Percentiles rank a stretch among this genome's conserved stretches.
These are phyloP conservation scores for Candolleomyces aberdarensis DNA, from an alignment of 768 basidiomycete species.

Conservation along the genomic window DNA sequence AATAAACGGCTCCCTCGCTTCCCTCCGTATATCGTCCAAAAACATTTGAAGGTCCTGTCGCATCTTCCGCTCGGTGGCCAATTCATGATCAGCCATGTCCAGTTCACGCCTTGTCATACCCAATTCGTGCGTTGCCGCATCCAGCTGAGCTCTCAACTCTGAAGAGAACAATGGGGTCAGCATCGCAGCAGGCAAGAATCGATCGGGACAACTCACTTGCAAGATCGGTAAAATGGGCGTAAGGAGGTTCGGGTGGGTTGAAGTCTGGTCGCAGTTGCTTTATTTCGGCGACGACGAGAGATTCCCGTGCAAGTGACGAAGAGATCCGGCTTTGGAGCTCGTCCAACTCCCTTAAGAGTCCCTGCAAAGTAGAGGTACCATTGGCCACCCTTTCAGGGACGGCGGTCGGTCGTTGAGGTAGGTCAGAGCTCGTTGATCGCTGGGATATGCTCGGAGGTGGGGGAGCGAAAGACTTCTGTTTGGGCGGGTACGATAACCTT, in stretches of 20 bases:
- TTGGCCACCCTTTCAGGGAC: no score
- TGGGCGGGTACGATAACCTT: no score
- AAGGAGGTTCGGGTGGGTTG: no score
- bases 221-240: background rate
- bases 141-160: slow-evolving; percentile 1
- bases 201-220: background rate
- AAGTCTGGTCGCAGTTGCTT: background rate
- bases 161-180: background rate
- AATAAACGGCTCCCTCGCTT: slow-evolving; percentile 51
- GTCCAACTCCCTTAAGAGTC: background rate
- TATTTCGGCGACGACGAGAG: background rate
- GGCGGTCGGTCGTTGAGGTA: no score
- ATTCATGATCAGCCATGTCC: no score
- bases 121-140: background rate
- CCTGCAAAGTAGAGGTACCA: background rate
- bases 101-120: no score
- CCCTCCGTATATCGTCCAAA: slow-evolving; percentile 45
- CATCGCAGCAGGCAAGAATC: background rate
- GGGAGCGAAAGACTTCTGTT: no score
- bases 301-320: background rate
- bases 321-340: background rate
- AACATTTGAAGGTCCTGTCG: slow-evolving; percentile 42
- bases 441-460: no score
- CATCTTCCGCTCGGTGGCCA: slow-evolving; percentile 26
- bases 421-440: no score